A percentile compares a stretch with the other conserved stretches of the same genome.
Evolutionary conservation across 345 rosid species (phyloP).

Genomic region (Erysimum cheiranthoides): DNA sequence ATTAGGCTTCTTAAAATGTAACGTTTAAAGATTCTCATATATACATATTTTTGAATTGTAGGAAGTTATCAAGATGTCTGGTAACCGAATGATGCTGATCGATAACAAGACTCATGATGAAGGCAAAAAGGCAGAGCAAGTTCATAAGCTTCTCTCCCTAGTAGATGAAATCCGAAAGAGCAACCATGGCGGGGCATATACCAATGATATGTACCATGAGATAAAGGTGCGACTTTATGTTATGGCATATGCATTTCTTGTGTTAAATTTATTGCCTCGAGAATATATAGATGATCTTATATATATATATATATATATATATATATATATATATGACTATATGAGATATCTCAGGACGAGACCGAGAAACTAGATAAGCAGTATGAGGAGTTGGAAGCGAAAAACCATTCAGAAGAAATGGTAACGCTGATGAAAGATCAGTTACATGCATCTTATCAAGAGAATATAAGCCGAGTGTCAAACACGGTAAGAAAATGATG

Average conservation of each 20-base stretch:
- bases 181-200: conserved; percentile 68
- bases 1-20: too few relatives aligned
- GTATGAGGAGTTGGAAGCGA: not conserved
- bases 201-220: conserved; percentile 18
- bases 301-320: too few relatives aligned
- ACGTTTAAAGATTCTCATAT: too few relatives aligned
- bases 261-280: too few relatives aligned
- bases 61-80: conserved; percentile 62
- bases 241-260: too few relatives aligned
- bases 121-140: conserved; percentile 55
- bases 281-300: not conserved
- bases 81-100: conserved; percentile 63
- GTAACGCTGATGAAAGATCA: not conserved
- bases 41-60: conserved; percentile 21
- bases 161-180: conserved; percentile 50
- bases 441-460: not conserved
- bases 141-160: conserved; percentile 60
- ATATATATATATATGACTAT: too few relatives aligned
- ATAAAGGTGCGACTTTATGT: conserved; percentile 6
- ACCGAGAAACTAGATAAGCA: not conserved
- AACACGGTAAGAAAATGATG: too few relatives aligned
- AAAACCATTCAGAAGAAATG: not conserved
- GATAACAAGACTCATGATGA: conserved; percentile 75
- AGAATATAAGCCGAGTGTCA: conserved; percentile 1
- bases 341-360: conserved; percentile 2